Conservation (phyloP, 2,329 filamentous ascomycete species). For the Decorospora gaudefroyi region DNA sequence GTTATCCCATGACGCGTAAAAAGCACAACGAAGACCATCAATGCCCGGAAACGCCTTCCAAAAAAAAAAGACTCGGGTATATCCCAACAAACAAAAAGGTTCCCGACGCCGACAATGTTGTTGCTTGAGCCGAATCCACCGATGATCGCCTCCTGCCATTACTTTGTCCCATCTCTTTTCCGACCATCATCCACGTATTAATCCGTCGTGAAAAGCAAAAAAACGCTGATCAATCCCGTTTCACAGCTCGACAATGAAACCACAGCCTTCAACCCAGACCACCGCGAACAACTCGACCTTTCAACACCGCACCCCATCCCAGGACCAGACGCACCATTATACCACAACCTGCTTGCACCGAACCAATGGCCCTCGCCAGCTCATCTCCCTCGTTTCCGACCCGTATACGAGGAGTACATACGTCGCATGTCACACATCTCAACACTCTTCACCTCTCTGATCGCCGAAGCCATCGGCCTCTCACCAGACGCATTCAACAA, state of each 20-base stretch:
- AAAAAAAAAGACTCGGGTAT: conserved; percentile 12
- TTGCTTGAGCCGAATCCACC: conserved; percentile 4
- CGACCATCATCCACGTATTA: too few relatives aligned
- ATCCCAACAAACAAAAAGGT: conserved; percentile 13
- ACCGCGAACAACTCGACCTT: conserved; percentile 85
- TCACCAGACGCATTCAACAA: conserved; percentile 70
- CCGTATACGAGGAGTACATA: conserved; percentile 76
- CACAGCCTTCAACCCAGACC: conserved; percentile 75
- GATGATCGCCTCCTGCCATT: conserved; percentile 15
- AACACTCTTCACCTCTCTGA: conserved; percentile 74
- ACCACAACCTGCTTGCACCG: conserved; percentile 76
- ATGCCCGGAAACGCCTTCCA: not conserved
- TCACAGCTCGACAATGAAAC: conserved; percentile 59
- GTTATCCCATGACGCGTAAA: conserved; percentile 6
- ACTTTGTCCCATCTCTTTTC: conserved; percentile 5
- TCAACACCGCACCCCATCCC: conserved; percentile 76
- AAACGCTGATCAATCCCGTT: conserved; percentile 23
- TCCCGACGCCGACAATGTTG: conserved; percentile 13
- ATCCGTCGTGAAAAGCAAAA: conserved; percentile 1
- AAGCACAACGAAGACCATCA: not conserved
- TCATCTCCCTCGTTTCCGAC: conserved; percentile 68
- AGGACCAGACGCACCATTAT: conserved; percentile 64
- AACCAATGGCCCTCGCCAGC: conserved; percentile 74
- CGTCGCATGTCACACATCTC: conserved; percentile 72
- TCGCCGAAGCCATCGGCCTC: conserved; percentile 81